Evolutionary conservation across 768 basidiomycete genomes (phyloP), one percentile per base, ranked within the genome.

Genomic region (Strobilomyces dryophilus): DNA sequence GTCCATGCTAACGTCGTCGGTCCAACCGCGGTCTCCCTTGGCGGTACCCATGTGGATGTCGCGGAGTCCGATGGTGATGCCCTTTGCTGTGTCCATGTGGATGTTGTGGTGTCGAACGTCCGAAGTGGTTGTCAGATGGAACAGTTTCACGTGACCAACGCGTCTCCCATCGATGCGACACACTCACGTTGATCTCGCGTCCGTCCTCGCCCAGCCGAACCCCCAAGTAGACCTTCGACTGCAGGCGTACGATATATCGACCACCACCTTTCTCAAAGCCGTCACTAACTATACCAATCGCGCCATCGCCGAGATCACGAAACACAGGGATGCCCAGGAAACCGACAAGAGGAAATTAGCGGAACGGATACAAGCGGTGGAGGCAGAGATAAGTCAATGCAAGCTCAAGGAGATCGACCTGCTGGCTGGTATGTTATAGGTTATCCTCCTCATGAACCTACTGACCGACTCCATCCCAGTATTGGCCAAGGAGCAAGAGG

Each of bases 11-110:
- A 87, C 75, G 67, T 91, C 87, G 56, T 77, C 67, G 53, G 66
- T 67, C 45, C 75, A 57, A 17, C 77, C 72, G 54, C 56, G 47
- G 12, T 77, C 70, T 36, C 71, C 77, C 66, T 80, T 85, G 21
- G 84, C 83, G 1, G 85, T 87, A 29, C 74, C 71, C 85, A 88
- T 88, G 52, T 75, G 78, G 49, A 87, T 71, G 59, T 81, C 80
- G 41, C 73, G 73, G 44, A 75, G 66, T 51, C 74, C 65, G 6
- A 72, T 53, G 12, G 78, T 77, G 34, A 80, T 61, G 15, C 79
- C 83, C 66, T 83, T 89, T 27, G 88, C 82, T 1, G 92, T 90
- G 57, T 83, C 81, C 91, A 92, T 92, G 64, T 84, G 84, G 7
- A 89, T 73, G 65, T 92, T 88, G 50, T 69, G 74, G 60, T 73